A percentile compares a stretch with the other conserved stretches of the same genome.
Conservation (phyloP, 768 basidiomycete species). For the Boletus bicolor region DNA sequence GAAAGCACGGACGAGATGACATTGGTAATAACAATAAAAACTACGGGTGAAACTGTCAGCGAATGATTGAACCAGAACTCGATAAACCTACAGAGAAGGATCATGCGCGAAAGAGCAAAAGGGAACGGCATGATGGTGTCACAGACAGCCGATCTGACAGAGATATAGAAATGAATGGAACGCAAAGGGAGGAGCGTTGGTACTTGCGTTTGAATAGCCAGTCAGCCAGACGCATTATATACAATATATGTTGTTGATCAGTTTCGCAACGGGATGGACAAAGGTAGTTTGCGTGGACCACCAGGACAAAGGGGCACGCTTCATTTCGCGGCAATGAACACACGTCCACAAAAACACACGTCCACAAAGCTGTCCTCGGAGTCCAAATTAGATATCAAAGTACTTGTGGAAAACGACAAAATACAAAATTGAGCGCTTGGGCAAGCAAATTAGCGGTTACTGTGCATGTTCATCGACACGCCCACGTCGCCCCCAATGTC, state of each 20-base stretch:
- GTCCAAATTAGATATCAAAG: background rate
- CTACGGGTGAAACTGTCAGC: conserved; percentile 14
- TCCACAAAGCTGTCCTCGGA: conserved; percentile 1
- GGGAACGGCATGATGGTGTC: conserved; percentile 29
- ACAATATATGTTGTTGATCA: background rate
- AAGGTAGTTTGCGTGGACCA: conserved; percentile 8
- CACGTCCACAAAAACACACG: background rate
- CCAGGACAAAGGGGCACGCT: conserved; percentile 3
- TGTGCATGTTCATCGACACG: background rate
- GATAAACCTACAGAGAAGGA: conserved; percentile 20
- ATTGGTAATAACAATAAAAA: conserved; percentile 13
- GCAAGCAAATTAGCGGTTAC: background rate
- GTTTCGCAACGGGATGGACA: conserved; percentile 4
- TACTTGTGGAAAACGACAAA: background rate
- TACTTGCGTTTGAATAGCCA: background rate
- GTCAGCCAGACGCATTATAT: conserved; percentile 14
- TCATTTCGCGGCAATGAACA: background rate
- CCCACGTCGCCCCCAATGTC: background rate
- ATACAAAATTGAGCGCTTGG: background rate
- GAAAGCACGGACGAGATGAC: conserved; percentile 15
- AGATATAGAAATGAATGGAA: conserved; percentile 5
- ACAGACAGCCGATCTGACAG: conserved; percentile 18
- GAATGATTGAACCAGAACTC: background rate
- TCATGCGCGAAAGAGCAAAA: conserved; percentile 17
- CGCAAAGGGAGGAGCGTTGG: background rate